phyloP scores from a whole-genome alignment of 1,139 yeast genomes.

The Hyphopichia wangnamkhiaoensis region DNA sequence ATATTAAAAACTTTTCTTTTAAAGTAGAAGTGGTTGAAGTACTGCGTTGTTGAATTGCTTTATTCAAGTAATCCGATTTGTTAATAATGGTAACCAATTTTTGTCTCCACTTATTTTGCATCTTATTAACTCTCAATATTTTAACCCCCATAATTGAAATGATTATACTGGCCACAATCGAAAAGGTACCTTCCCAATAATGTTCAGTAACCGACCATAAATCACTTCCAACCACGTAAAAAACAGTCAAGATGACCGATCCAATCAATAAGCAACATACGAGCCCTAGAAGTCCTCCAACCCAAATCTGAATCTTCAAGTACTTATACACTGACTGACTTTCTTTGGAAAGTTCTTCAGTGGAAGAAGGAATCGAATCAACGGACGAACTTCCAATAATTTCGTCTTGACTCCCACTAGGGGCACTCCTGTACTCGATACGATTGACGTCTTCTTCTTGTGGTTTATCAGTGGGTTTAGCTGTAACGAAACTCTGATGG shows the following conservation, averaged over 20 bases:
- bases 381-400: not conserved
- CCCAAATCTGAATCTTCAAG: conserved; percentile 41
- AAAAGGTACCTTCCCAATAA: conserved; percentile 50
- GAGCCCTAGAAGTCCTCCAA: conserved; percentile 43
- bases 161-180: conserved; percentile 44
- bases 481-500: conserved; percentile 30
- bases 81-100: conserved; percentile 44
- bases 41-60: conserved; percentile 10
- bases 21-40: conserved; percentile 1
- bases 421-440: not conserved
- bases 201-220: conserved; percentile 48
- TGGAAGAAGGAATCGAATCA: not conserved
- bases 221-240: conserved; percentile 40
- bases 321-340: conserved; percentile 15
- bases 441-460: not conserved
- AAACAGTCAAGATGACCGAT: conserved; percentile 33
- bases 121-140: conserved; percentile 43
- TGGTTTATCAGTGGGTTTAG: conserved; percentile 2
- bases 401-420: not conserved
- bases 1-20: conserved; percentile 13
- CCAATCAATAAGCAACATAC: conserved; percentile 40
- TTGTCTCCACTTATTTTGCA: conserved; percentile 85
- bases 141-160: conserved; percentile 49
- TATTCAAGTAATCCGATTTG: conserved; percentile 19
- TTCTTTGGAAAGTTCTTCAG: conserved; percentile 2